Base-by-base conservation (phyloP, 2,329 filamentous ascomycete species). In the Diaporthe longicolla region DNA sequence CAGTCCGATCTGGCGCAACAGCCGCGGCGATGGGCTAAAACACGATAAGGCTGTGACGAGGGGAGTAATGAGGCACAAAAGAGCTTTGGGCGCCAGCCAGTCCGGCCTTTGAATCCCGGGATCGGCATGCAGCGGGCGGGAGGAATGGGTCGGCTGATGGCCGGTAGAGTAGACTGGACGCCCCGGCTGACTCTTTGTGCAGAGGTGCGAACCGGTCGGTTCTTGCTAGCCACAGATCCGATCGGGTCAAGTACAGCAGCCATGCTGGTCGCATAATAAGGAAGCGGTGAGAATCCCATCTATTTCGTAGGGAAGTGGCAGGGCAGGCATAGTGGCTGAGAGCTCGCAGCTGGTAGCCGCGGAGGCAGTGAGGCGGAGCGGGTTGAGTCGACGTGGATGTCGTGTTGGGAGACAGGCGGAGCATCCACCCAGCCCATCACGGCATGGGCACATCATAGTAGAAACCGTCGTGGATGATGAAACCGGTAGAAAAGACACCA, bases 271-370 rank as follows among this genome's bases (percentile, higher is more conserved):
- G 40, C 40, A 43, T 43, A 4, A 43, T 43, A 4, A 40, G 50
- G 45, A 66, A 37, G 63, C 63, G 63, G 63, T 66, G 63, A 66
- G 63, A 52, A 37, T 13, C 15, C 37, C 63, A 26, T 24, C 63
- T 66, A 52, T 10, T 45, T 45, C 61, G 45, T 19, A 50, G 61
- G 61, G 19, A 9, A 35, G 17, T 66, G 63, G n/a, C 37, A 50
- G 45, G 63, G 29, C 26, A 50, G 45, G 63, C 45, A 52, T 52
- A 8, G 45, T 10, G 50, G 63, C 45, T 35, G 63, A 32, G n/a
- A 50, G 61, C 61, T 50, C 11, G 43, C 43, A 50, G 63, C 29
- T 52, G 63, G 29, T 66, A 40, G 63, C 21, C 11, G 21, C 15
- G 21, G n/a, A 52, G 63, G 61, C 43, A 66, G 29, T 32, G 43